These are phyloP conservation scores for Lasiosphaeria ovina DNA, from an alignment of 495 filamentous ascomycete species.

Conservation along the genomic window DNA sequence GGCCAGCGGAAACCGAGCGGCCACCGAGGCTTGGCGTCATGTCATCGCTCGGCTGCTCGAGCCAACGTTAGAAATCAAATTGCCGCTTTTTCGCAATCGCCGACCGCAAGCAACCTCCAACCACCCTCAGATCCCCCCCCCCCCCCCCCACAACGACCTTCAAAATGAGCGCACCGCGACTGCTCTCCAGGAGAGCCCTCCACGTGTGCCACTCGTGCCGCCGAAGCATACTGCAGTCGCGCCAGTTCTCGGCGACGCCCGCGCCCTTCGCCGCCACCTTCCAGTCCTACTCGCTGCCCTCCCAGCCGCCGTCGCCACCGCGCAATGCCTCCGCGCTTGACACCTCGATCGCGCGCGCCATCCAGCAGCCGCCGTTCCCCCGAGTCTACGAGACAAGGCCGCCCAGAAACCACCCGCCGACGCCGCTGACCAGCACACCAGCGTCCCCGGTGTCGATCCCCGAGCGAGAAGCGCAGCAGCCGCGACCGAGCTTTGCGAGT, in stretches of 20 bases:
- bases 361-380: conserved; percentile 35
- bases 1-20: conserved; percentile 37
- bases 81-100: background rate
- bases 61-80: background rate
- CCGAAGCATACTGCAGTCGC: conserved; percentile 51
- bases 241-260: conserved; percentile 60
- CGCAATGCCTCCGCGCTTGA: conserved; percentile 65
- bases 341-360: conserved; percentile 62
- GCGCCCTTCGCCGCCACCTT: conserved; percentile 60
- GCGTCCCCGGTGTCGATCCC: conserved; percentile 30
- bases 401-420: conserved; percentile 32
- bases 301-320: conserved; percentile 58
- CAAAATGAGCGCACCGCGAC: conserved; percentile 28
- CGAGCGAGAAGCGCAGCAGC: conserved; percentile 66
- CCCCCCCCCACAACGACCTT: background rate
- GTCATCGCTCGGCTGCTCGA: conserved; percentile 35
- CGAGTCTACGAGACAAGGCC: conserved; percentile 55
- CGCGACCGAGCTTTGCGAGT: conserved; percentile 36
- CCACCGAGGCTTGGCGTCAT: conserved; percentile 35
- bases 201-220: conserved; percentile 32
- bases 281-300: conserved; percentile 67
- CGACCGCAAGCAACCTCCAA: background rate
- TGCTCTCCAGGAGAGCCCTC: conserved; percentile 23
- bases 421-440: background rate
- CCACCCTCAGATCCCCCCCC: background rate